These are phyloP conservation scores for Dothideomycetes sp. DNA, from an alignment of 2,329 filamentous ascomycete species.

Conservation along the genomic window DNA sequence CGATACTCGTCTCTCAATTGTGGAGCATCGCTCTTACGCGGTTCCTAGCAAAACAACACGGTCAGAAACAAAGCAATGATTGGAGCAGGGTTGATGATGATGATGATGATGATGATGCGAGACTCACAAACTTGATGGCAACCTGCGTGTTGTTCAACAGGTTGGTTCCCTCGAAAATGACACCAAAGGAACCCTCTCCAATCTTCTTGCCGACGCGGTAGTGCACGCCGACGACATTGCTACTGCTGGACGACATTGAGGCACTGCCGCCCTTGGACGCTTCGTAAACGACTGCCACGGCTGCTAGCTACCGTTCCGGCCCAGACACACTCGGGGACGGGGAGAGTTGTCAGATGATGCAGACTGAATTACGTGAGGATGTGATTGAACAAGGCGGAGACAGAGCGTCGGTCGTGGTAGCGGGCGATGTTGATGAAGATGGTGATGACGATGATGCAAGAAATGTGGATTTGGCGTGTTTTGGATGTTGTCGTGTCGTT, in stretches of 20 bases:
- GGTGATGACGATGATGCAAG: neutral
- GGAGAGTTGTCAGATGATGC: too few relatives aligned
- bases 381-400: neutral
- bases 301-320: too few relatives aligned
- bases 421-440: conserved; percentile 1
- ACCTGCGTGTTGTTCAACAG: conserved; percentile 98
- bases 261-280: neutral
- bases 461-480: neutral
- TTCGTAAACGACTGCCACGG: neutral
- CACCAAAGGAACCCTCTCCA: conserved; percentile 92
- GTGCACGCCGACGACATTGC: conserved; percentile 96
- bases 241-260: conserved; percentile 74
- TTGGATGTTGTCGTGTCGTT: too few relatives aligned
- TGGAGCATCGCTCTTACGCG: conserved; percentile 94
- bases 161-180: conserved; percentile 97
- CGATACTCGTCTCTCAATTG: conserved; percentile 97
- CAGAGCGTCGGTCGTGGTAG: conserved; percentile 2
- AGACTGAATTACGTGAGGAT: neutral
- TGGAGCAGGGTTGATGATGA: too few relatives aligned
- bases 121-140: conserved; percentile 94
- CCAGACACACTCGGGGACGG: too few relatives aligned
- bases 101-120: too few relatives aligned
- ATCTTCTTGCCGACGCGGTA: conserved; percentile 99
- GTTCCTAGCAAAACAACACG: too few relatives aligned
- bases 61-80: too few relatives aligned